Evolutionary conservation across 2,329 filamentous ascomycete genomes (phyloP).

Genomic region (Beauveria brongniartii): DNA sequence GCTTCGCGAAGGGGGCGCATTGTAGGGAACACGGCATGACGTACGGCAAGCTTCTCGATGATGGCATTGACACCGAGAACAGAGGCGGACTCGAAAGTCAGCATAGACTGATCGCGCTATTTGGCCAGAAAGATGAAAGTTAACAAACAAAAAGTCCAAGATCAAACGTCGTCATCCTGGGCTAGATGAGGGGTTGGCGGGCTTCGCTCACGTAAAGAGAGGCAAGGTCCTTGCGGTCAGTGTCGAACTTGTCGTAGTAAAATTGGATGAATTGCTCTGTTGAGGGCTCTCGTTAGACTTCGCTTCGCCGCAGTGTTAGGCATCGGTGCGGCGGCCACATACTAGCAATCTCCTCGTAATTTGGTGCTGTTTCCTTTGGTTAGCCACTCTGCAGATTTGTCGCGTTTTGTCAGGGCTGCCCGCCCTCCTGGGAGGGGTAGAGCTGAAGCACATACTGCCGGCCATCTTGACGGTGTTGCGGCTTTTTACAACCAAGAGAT

Average conservation of each 20-base stretch:
- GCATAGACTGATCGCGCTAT: conserved; percentile 77
- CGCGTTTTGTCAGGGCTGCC: conserved; percentile 9
- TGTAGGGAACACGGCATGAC: conserved; percentile 19
- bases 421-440: conserved; percentile 5
- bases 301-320: background rate
- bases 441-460: conserved; percentile 19
- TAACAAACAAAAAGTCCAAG: background rate
- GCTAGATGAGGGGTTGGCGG: conserved; percentile 3
- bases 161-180: background rate
- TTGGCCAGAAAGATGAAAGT: background rate
- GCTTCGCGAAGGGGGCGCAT: background rate
- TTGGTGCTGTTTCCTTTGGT: conserved; percentile 19
- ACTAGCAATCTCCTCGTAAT: conserved; percentile 41
- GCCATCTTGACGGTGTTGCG: conserved; percentile 23
- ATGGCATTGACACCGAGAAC: conserved; percentile 59
- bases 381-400: conserved; percentile 14
- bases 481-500: background rate
- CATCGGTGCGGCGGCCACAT: conserved; percentile 20
- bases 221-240: conserved; percentile 54
- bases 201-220: conserved; percentile 69
- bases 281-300: background rate
- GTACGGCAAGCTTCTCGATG: conserved; percentile 72
- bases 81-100: conserved; percentile 78
- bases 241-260: conserved; percentile 87
- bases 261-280: conserved; percentile 79